Percentiles rank a stretch among this genome's conserved stretches.
These are phyloP conservation scores for Cercospora zeina DNA, from an alignment of 2,329 filamentous ascomycete genomes.

Conservation along the genomic window DNA sequence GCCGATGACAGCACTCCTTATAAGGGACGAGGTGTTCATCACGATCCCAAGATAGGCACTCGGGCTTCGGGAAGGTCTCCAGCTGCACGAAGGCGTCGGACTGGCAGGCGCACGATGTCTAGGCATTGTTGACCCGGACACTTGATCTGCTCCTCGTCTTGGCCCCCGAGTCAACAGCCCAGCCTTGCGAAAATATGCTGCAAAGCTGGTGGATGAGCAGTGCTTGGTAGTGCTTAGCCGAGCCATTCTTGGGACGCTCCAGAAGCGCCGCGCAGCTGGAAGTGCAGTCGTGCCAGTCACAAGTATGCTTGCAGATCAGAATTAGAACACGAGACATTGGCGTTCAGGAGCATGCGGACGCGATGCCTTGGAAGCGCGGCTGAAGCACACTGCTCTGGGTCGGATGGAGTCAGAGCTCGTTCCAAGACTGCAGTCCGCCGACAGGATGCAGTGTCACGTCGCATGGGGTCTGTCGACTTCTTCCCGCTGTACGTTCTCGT, in stretches of 20 bases:
- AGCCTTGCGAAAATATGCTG: slow-evolving; percentile 2
- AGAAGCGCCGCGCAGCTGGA: slow-evolving; percentile 6
- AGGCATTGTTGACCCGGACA: background rate
- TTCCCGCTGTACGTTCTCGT: no score
- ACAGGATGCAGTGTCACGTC: background rate
- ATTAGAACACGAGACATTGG: slow-evolving; percentile 1
- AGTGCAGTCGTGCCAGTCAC: no score
- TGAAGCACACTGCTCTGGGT: background rate
- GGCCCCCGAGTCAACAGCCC: background rate
- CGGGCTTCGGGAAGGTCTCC: background rate
- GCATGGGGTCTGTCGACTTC: background rate
- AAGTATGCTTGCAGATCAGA: slow-evolving; percentile 4
- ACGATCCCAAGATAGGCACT: background rate
- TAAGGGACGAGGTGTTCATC: background rate
- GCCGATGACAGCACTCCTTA: slow-evolving; percentile 3
- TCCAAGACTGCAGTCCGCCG: background rate
- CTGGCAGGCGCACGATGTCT: background rate
- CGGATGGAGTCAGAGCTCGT: background rate
- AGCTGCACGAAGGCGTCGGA: slow-evolving; percentile 11
- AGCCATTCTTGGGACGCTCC: background rate
- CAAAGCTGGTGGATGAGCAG: background rate
- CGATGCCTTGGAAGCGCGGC: background rate
- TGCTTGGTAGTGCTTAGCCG: slow-evolving; percentile 15
- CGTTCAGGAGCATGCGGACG: background rate
- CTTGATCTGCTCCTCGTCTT: background rate